Percentiles rank a stretch among this genome's conserved stretches.
phyloP scores from a whole-genome alignment of 164 flowering plant species.

The Magnolia changhungtana region DNA sequence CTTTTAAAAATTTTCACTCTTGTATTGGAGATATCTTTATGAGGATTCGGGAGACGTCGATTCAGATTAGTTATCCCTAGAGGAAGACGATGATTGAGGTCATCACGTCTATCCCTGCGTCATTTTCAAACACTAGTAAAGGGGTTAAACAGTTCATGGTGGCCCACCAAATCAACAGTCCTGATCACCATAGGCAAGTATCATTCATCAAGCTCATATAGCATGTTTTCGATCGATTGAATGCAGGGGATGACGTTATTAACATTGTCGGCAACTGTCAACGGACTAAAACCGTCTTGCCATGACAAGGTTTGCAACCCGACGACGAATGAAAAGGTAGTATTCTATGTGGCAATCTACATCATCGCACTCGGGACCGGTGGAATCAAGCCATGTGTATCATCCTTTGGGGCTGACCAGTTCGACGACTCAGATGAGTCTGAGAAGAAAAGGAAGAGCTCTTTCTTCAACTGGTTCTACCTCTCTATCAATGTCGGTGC shows the following conservation, averaged over 20 bases:
- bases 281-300: conserved; percentile 32
- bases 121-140: not conserved
- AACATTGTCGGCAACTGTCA: conserved; percentile 28
- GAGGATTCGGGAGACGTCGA: no score
- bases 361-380: conserved; percentile 64
- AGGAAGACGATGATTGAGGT: no score
- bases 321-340: not conserved
- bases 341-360: conserved; percentile 45
- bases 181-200: not conserved
- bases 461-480: conserved; percentile 73
- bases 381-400: conserved; percentile 74
- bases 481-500: conserved; percentile 58
- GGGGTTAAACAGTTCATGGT: not conserved
- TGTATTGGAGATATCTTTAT: no score
- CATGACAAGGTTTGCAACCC: conserved; percentile 18
- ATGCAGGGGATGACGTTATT: conserved; percentile 38
- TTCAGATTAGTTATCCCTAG: no score
- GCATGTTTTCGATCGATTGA: not conserved
- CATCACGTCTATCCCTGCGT: no score
- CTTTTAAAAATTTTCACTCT: no score
- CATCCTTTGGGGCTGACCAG: conserved; percentile 70
- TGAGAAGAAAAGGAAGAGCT: conserved; percentile 55
- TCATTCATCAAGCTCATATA: not conserved
- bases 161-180: no score
- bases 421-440: conserved; percentile 58